Percentiles rank a stretch among this genome's conserved stretches.
These are phyloP conservation scores for Gyromitra esculenta DNA, from an alignment of 2,329 filamentous ascomycete genomes.

Conservation along the genomic window DNA sequence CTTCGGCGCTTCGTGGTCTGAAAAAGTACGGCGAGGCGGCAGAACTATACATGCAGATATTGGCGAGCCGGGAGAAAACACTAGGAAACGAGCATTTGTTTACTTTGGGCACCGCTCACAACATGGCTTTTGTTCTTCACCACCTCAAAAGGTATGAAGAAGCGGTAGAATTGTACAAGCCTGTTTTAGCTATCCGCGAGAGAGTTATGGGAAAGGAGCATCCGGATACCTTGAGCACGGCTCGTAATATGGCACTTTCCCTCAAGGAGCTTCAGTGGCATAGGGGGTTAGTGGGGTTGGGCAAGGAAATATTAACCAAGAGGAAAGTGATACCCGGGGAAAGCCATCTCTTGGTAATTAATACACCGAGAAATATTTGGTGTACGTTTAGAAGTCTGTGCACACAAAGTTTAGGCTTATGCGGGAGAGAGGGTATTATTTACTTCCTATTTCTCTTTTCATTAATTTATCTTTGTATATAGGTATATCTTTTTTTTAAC, in stretches of 20 bases:
- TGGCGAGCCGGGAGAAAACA: slow-evolving; percentile 1
- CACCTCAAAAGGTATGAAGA: background rate
- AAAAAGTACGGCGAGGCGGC: slow-evolving; percentile 1
- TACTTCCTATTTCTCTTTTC: background rate
- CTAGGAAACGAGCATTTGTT: slow-evolving; percentile 11
- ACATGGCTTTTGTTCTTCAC: background rate
- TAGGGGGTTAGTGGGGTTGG: background rate
- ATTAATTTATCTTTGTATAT: background rate
- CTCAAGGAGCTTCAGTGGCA: background rate
- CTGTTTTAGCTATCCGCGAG: slow-evolving; percentile 12
- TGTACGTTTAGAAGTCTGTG: too few species aligned
- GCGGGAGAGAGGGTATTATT: background rate
- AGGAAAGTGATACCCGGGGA: background rate
- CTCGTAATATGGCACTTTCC: background rate
- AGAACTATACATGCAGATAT: background rate
- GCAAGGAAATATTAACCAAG: background rate
- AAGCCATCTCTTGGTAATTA: background rate
- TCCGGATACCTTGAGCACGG: slow-evolving; percentile 1
- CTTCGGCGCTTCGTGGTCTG: background rate
- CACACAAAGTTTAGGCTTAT: too few species aligned
- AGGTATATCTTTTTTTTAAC: too few species aligned
- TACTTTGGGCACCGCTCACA: background rate
- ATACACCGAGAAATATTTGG: too few species aligned
- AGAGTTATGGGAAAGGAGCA: slow-evolving; percentile 15
- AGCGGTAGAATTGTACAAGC: slow-evolving; percentile 11